Evolutionary conservation across 345 rosid genomes (phyloP).

Genomic region (Acer saccharum): DNA sequence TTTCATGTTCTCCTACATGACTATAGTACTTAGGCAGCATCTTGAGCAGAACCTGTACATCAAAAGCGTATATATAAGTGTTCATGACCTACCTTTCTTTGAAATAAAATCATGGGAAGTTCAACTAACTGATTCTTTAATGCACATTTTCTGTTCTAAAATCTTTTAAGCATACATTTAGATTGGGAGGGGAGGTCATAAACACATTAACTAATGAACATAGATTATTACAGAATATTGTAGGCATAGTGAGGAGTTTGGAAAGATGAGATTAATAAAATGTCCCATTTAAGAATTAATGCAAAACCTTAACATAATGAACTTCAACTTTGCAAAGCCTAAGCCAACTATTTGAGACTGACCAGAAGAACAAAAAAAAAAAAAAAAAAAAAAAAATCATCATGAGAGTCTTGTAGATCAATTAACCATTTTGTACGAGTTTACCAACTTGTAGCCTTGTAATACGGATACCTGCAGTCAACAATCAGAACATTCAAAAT

Average conservation of each 20-base stretch:
- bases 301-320: background rate
- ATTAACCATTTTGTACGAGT: background rate
- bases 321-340: background rate
- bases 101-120: background rate
- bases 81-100: background rate
- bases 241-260: background rate
- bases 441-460: background rate
- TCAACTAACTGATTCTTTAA: background rate
- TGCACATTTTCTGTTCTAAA: background rate
- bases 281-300: background rate
- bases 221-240: background rate
- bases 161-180: background rate
- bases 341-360: background rate
- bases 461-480: background rate
- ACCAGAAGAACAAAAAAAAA: background rate
- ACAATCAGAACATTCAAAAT: background rate
- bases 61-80: conserved; percentile 9
- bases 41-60: conserved; percentile 69
- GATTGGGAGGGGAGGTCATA: background rate
- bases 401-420: background rate
- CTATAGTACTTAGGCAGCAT: conserved; percentile 76
- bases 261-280: background rate
- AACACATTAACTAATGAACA: background rate
- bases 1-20: conserved; percentile 76
- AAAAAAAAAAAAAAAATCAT: background rate